A percentile compares a stretch with the other conserved stretches of the same genome.
Conservation (phyloP, 2,329 filamentous ascomycete species). For the Calonectria henricotiae region DNA sequence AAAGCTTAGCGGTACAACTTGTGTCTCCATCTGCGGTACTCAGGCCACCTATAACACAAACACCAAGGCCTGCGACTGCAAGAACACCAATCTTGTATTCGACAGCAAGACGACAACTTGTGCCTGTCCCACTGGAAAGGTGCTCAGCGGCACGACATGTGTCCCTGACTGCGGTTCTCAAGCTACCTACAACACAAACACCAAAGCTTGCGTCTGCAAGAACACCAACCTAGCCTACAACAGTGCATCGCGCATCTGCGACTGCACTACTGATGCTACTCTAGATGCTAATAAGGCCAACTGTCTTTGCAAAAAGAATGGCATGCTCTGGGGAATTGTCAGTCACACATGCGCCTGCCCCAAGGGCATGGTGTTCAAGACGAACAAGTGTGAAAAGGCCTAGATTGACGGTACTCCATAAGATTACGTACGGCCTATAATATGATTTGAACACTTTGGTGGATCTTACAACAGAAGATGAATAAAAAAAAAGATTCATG, state of each 20-base stretch:
- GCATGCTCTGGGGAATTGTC: not conserved
- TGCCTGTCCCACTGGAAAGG: not conserved
- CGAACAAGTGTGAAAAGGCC: not conserved
- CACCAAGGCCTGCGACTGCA: not conserved
- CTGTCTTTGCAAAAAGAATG: not conserved
- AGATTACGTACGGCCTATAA: no score
- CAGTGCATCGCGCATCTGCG: not conserved
- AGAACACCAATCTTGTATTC: not conserved
- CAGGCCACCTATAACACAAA: not conserved
- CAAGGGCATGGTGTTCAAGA: not conserved
- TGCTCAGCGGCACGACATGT: not conserved
- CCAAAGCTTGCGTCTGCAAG: not conserved
- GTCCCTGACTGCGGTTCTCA: not conserved
- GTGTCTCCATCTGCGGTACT: not conserved
- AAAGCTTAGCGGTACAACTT: not conserved
- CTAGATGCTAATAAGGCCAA: not conserved
- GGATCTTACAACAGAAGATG: no score
- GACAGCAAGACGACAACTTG: not conserved
- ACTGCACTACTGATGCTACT: not conserved
- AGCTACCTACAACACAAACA: not conserved
- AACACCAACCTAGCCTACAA: not conserved
- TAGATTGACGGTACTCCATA: not conserved
- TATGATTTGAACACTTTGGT: no score
- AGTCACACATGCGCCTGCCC: not conserved
- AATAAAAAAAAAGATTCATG: no score